Base-by-base conservation (phyloP, 78 protist species). In the Dictyostelium brefeldianum region DNA sequence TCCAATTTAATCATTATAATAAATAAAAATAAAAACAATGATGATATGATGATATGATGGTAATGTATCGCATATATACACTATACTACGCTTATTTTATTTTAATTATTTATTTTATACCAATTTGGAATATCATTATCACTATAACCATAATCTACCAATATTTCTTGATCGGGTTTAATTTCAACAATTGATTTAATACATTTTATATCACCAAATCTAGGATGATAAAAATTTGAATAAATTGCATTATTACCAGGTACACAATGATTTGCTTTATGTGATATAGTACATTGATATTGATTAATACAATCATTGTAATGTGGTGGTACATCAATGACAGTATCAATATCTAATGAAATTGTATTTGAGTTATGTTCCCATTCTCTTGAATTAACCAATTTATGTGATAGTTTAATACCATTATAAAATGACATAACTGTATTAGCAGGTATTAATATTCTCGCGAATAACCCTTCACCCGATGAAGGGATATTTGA, bases 161-260 rank as follows among this genome's bases (percentile, higher is more conserved):
- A 31, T 9, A 94, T 78, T 56, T 94, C 96, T 15, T 89, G 78
- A 36, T 65, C 91, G 46, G 78, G 64, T 14, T 67, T 62, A 10
- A 94, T 80, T 1, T 46, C 62, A 51, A 27, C 29, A 4, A 81
- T 87, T 27, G 89, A 59, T 56, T 77, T 62, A 62, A 94, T 54
- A n/a, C 84, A 87, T 56, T 89, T 87, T 69, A 94, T 94, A 11
- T 57, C 82, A 25, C 96, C 96, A 46, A 94, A 94, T 22, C 92
- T 64, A 20, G 94, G 94, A 15, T 94, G 96, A 17, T 48, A 59
- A 56, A 69, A 87, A 10, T 25, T 11, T 3, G 56, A 36, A 69
- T 94, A 94, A 0, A 56, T 81, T 20, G 96, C 83, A 31, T 94
- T 94, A 64, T 84, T 46, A 7, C 9, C 17, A 31, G 43, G 43